Evolutionary conservation across 1,284 basidiomycete species (phyloP), one percentile per base, ranked within the genome.

Genomic region (Amylostereum areolatum): DNA sequence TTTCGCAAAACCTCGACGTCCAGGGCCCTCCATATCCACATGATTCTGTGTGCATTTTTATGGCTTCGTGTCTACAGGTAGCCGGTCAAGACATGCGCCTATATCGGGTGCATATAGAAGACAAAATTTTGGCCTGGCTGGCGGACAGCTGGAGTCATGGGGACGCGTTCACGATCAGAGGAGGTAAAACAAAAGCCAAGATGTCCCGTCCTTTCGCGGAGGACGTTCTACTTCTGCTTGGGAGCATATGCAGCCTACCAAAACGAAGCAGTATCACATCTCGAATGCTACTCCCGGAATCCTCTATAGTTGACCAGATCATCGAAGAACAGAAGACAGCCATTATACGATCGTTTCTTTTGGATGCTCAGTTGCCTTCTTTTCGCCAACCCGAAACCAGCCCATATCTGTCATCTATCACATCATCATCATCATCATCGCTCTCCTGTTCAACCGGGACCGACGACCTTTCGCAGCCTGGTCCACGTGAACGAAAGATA

Each of bases 41-140:
- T 57, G 95, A 98, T 59, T 82, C 93, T 1, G 88, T 94, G 27
- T 95, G 92, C 69, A 69, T 74, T 44, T 89, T 97, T 62, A 72
- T 97, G 41, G 68, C 77, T 11, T 70, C 77, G 25, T 84, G 81
- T 50, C 70, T 96, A 31, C 73, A 70, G 25, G 67, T 87, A 12
- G 82, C 89, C 0, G 82, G 78, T 49, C 81, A 85, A 56, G 92
- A 97, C 59, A 83, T 87, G 41, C 77, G 85, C 18, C 67, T 96
- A 6, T 91, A 91, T 63, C 77, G 84, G 3, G 79, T 89, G 73
- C 82, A 84, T 33, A 70, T 96, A 11, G 88, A 92, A 60, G 89
- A 92, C 58, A 90, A 91, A 61, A 83, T 90, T 1, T 62, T 94
- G 12, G 77, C 72, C 34, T 97, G 95, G 93, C 68, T 96, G 25